These are phyloP conservation scores for Marasmius sp. DNA, from an alignment of 1,284 basidiomycete species.

Conservation along the genomic window DNA sequence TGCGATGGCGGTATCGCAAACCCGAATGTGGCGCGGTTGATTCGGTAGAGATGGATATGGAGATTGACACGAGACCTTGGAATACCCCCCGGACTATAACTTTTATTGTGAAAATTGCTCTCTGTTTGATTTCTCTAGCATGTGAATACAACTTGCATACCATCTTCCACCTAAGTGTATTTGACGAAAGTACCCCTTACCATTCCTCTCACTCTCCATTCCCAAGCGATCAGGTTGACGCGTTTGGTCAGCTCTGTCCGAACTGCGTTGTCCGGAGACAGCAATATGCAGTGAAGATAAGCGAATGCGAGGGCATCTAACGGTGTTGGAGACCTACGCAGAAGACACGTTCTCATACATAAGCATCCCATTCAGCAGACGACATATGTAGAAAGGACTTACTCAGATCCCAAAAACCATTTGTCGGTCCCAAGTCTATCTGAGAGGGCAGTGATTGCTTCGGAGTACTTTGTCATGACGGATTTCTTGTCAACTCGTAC, in stretches of 20 bases:
- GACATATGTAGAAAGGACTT: slow-evolving; percentile 27
- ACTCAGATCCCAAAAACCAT: slow-evolving; percentile 80
- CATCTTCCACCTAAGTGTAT: neutral
- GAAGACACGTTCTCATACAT: slow-evolving; percentile 7
- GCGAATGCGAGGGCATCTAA: slow-evolving; percentile 80
- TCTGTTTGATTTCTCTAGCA: too few species aligned
- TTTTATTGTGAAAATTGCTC: too few species aligned
- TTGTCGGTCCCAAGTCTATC: slow-evolving; percentile 70
- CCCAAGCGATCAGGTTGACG: slow-evolving; percentile 77
- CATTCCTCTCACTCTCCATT: slow-evolving; percentile 59
- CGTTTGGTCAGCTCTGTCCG: slow-evolving; percentile 66
- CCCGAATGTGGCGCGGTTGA: too few species aligned
- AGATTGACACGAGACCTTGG: too few species aligned
- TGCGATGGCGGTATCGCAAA: too few species aligned
- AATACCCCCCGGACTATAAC: too few species aligned
- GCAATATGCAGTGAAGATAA: slow-evolving; percentile 67
- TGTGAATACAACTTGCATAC: too few species aligned
- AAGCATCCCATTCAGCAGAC: neutral
- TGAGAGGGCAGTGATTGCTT: slow-evolving; percentile 71
- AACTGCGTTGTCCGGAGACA: slow-evolving; percentile 44
- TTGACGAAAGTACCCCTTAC: slow-evolving; percentile 54
- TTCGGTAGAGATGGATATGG: too few species aligned
- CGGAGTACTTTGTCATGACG: slow-evolving; percentile 59
- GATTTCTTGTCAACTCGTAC: slow-evolving; percentile 1
- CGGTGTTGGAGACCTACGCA: slow-evolving; percentile 61